Evolutionary conservation across 371 early-diverging fungal genomes (phyloP), one percentile per base, ranked within the genome.

Genomic region (Mucor racemosus): DNA sequence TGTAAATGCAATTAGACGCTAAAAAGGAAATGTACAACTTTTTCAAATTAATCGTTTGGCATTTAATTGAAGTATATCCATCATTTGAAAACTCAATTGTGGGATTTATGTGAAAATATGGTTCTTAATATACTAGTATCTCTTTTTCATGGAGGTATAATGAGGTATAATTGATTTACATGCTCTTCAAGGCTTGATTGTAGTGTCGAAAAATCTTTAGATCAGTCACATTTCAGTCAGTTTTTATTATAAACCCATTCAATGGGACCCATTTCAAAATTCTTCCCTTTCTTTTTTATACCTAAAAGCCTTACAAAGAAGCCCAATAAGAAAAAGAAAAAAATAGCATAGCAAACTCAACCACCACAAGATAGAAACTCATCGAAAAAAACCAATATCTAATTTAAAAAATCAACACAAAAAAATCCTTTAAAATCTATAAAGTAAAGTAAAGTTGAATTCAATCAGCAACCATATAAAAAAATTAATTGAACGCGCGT

Each of bases 321-420:
- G 26, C 26, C 17, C 50, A 50, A 7, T 21, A 11, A 50, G 44
- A 50, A 50, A 50, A 50, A 50, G 42, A 50, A 19, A 50, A 50
- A 50, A 19, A 8, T 17, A 21, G 10, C 19, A 21, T 19, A 19
- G 11, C 8, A 19, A 50, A 4, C 10, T 8, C 26, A 50, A 21
- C 26, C 21, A 21, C 13, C 26, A 21, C 26, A 50, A 50, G 50
- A 50, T 50, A 21, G 11, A 17, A 10, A 8, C 26, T 26, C 50
- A 50, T 21, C 9, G 10, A 21, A 21, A 21, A 19, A 14, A 19
- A 0, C 48, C 17, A 48, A 11, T 10, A 50, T 86, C 8, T 50
- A 4, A 26, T 17, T 5, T 9, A 50, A 19, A 5, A 50, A 50
- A 50, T 99, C 99, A 48, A 9, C 48, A 48, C 21, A 21, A 48